phyloP scores from a whole-genome alignment of 192 early-diverging fungal genomes.

The Podila epicladia region DNA sequence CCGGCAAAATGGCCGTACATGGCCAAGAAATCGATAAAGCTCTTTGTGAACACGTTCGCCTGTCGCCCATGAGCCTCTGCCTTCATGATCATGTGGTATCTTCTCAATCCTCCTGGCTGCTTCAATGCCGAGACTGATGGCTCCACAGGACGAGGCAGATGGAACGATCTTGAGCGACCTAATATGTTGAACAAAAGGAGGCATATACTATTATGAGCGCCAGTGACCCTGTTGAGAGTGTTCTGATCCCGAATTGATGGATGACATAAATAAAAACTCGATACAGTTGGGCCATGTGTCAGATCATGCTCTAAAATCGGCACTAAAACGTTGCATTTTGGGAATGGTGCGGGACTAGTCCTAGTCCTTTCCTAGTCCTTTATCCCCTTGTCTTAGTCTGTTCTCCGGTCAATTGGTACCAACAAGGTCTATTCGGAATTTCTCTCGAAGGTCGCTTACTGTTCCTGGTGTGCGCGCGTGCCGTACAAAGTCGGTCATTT shows the following conservation, averaged over 20 bases:
- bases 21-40: constrained; percentile 94
- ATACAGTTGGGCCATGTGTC: background rate
- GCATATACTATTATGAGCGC: too few relatives aligned
- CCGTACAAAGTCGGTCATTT: too few relatives aligned
- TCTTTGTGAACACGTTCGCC: constrained; percentile 84
- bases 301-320: background rate
- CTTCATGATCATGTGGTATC: constrained; percentile 83
- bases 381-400: background rate
- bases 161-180: constrained; percentile 65
- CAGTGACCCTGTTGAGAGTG: background rate
- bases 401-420: constrained; percentile 22
- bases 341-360: background rate
- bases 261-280: background rate
- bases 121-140: constrained; percentile 66
- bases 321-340: background rate
- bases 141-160: constrained; percentile 62
- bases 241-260: background rate
- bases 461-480: too few relatives aligned
- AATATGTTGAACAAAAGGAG: constrained; percentile 2
- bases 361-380: background rate
- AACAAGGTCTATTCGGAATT: too few relatives aligned
- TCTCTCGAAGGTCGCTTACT: too few relatives aligned
- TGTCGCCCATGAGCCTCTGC: constrained; percentile 71
- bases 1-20: constrained; percentile 96
- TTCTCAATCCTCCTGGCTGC: constrained; percentile 89